Evolutionary conservation across 169 alveolate species (phyloP).

Genomic region (Eimeria acervulina): DNA sequence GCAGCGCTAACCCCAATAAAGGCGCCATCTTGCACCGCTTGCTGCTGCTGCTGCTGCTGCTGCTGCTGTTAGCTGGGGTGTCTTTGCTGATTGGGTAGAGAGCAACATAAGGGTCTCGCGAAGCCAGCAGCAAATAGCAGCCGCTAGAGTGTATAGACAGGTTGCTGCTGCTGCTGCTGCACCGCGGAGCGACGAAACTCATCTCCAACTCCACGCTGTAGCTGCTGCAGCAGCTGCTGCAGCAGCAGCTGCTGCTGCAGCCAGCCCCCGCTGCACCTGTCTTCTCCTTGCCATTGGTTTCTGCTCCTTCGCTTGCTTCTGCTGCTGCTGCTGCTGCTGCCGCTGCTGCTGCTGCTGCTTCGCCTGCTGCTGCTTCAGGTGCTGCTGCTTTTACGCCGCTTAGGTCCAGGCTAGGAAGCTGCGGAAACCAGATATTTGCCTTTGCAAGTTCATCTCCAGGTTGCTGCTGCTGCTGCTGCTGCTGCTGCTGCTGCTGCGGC

Average conservation of each 20-base stretch:
- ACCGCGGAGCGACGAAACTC: conserved; percentile 27
- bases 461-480: too few species aligned
- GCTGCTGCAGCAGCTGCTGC: conserved; percentile 53
- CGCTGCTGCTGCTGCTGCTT: neutral
- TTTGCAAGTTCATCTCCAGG: too few species aligned
- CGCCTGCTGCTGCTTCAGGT: too few species aligned
- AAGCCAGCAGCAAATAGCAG: conserved; percentile 8
- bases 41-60: neutral
- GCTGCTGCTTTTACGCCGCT: neutral
- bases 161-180: too few species aligned
- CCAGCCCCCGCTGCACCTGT: neutral
- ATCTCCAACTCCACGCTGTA: conserved; percentile 41
- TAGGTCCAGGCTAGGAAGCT: neutral
- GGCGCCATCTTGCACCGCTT: neutral
- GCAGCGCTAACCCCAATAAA: conserved; percentile 13
- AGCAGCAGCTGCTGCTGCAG: neutral
- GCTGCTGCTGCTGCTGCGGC: neutral
- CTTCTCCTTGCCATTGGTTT: too few species aligned
- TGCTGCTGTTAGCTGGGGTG: neutral
- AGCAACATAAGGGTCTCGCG: conserved; percentile 17
- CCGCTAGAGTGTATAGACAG: conserved; percentile 34
- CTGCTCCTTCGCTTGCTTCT: too few species aligned
- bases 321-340: neutral
- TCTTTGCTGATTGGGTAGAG: neutral
- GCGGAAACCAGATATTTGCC: conserved; percentile 30